A percentile compares a stretch with the other conserved stretches of the same genome.
These are phyloP conservation scores for Kluyveromyces sp. DNA, from an alignment of 1,139 yeast species.

Conservation along the genomic window DNA sequence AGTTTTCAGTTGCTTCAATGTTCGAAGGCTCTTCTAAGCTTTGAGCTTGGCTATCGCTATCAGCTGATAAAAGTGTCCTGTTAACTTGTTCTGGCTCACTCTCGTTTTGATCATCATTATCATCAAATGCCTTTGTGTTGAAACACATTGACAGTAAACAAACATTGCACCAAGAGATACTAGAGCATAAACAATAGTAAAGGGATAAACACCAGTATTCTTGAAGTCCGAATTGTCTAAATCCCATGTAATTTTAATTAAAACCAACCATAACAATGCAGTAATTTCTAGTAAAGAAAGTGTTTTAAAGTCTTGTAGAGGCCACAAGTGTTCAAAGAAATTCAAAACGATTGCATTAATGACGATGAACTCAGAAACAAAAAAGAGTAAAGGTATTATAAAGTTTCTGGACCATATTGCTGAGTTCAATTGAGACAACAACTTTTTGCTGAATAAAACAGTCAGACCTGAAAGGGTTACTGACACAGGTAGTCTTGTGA, in stretches of 20 bases:
- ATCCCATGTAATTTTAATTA: conserved; percentile 44
- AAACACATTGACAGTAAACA: conserved; percentile 32
- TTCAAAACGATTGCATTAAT: conserved; percentile 51
- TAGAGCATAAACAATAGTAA: conserved; percentile 44
- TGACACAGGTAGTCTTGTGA: conserved; percentile 54
- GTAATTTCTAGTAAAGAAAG: conserved; percentile 54
- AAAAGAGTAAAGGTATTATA: conserved; percentile 40
- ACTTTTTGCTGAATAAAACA: conserved; percentile 26
- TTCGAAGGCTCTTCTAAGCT: neutral
- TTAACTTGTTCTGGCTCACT: no score
- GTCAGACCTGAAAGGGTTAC: conserved; percentile 35
- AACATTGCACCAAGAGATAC: conserved; percentile 46
- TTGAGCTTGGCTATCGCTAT: neutral
- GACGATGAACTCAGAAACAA: conserved; percentile 41
- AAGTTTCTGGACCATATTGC: conserved; percentile 53
- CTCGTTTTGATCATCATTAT: conserved; percentile 5
- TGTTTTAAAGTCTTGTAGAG: conserved; percentile 66
- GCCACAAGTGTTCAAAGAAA: conserved; percentile 41
- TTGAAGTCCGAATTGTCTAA: conserved; percentile 37
- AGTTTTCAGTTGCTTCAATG: conserved; percentile 13
- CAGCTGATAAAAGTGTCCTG: no score
- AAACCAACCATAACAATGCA: conserved; percentile 46
- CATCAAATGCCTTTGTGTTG: conserved; percentile 3
- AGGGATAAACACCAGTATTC: conserved; percentile 54
- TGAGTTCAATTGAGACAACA: conserved; percentile 40